Evolutionary conservation across 2,329 filamentous ascomycete species (phyloP).

Genomic region (Huntiella bhutanensis): DNA sequence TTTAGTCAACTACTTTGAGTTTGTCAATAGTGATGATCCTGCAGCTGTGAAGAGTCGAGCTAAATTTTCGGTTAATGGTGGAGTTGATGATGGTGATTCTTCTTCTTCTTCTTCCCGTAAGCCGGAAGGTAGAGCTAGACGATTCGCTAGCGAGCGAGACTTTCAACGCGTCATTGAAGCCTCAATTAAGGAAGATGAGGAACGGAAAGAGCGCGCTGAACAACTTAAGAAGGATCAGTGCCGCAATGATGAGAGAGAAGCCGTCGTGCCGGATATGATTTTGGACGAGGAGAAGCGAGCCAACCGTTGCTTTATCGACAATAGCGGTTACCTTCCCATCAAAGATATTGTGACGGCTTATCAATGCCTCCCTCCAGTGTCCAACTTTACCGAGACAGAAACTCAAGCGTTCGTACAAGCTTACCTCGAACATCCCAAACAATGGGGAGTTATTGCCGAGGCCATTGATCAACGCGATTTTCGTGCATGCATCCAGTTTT

Average conservation of each 20-base stretch:
- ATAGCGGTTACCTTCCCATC: slow-evolving; percentile 43
- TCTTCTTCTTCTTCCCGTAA: slow-evolving; percentile 26
- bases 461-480: slow-evolving; percentile 49
- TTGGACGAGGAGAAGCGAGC: slow-evolving; percentile 41
- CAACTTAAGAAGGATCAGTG: slow-evolving; percentile 48
- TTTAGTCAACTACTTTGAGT: slow-evolving; percentile 29
- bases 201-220: slow-evolving; percentile 47
- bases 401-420: slow-evolving; percentile 51
- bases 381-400: slow-evolving; percentile 59
- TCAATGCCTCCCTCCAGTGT: slow-evolving; percentile 51
- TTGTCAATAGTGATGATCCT: slow-evolving; percentile 36
- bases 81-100: slow-evolving; percentile 15
- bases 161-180: slow-evolving; percentile 53
- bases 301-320: slow-evolving; percentile 42
- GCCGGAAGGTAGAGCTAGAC: slow-evolving; percentile 30
- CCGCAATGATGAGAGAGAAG: slow-evolving; percentile 53
- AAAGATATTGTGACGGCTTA: slow-evolving; percentile 50
- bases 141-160: slow-evolving; percentile 54
- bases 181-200: slow-evolving; percentile 51
- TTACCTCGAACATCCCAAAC: slow-evolving; percentile 60
- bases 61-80: slow-evolving; percentile 26
- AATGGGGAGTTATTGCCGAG: slow-evolving; percentile 62
- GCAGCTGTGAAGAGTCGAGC: slow-evolving; percentile 35
- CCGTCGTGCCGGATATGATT: slow-evolving; percentile 51
- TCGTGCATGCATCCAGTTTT: slow-evolving; percentile 67